phyloP scores from a whole-genome alignment of 495 filamentous ascomycete species.

The Hyaloscypha hepaticicola region DNA sequence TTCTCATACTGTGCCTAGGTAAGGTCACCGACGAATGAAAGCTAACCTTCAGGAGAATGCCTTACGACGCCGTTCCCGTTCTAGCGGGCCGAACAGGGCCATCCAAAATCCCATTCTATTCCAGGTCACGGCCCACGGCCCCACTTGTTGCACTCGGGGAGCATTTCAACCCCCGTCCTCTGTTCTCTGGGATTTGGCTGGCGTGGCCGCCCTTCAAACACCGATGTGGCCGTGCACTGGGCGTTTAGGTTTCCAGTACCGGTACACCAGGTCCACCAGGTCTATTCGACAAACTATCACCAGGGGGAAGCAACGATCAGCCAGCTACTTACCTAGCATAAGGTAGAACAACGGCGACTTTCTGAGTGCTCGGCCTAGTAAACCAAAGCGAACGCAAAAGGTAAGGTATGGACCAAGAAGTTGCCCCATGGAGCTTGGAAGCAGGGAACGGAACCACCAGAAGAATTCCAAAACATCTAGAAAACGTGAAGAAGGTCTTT shows the following conservation, averaged over 20 bases:
- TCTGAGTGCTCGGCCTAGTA: neutral
- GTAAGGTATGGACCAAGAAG: no score
- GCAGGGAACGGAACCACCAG: neutral
- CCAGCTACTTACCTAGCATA: neutral
- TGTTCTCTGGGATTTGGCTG: neutral
- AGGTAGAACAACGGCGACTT: neutral
- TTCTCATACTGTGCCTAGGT: no score
- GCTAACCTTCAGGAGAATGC: neutral
- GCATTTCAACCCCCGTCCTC: neutral
- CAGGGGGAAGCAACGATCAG: slow-evolving; percentile 9
- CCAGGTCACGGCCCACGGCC: neutral
- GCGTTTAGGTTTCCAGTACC: slow-evolving; percentile 3
- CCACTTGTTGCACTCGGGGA: slow-evolving; percentile 3
- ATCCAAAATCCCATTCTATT: slow-evolving; percentile 13
- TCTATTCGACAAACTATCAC: neutral
- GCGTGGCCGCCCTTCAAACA: neutral
- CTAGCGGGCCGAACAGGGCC: neutral
- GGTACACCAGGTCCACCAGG: no score
- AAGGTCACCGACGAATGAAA: neutral
- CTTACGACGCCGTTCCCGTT: slow-evolving; percentile 1
- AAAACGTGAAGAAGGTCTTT: slow-evolving; percentile 6
- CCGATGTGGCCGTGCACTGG: neutral
- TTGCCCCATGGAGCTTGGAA: neutral
- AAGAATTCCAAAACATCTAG: neutral
- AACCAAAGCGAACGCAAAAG: neutral